A percentile compares a stretch with the other conserved stretches of the same genome.
These are phyloP conservation scores for Umbilicus rupestris DNA, from an alignment of 164 flowering plant genomes.

Conservation along the genomic window DNA sequence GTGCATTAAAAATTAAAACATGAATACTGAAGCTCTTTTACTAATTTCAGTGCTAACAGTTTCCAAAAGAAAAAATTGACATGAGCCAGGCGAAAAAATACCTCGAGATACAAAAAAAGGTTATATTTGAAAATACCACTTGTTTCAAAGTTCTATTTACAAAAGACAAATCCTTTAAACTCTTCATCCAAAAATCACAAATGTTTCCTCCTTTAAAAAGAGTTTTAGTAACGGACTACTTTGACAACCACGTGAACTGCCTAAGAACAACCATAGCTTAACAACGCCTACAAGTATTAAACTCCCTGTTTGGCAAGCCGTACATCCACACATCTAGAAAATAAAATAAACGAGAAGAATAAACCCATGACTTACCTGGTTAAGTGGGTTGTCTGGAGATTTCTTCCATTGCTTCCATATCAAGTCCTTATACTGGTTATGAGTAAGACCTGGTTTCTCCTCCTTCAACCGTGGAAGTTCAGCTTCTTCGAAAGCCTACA, in stretches of 20 bases:
- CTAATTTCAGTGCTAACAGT: neutral
- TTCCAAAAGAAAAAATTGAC: too few species aligned
- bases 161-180: too few species aligned
- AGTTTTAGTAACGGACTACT: neutral
- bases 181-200: neutral
- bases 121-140: too few species aligned
- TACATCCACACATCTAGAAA: neutral
- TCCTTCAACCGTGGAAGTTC: conserved; percentile 81
- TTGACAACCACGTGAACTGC: neutral
- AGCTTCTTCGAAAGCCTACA: conserved; percentile 49
- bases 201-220: neutral
- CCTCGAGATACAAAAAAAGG: too few species aligned
- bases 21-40: neutral
- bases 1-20: neutral
- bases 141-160: too few species aligned
- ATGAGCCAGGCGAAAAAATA: too few species aligned
- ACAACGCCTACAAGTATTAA: neutral
- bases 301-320: neutral
- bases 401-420: conserved; percentile 99
- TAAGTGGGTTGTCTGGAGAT: conserved; percentile 97
- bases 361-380: conserved; percentile 36
- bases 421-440: conserved; percentile 92
- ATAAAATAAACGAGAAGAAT: neutral
- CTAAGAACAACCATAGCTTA: neutral
- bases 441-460: conserved; percentile 98